Conservation (phyloP, 495 filamentous ascomycete species). For the Hyaloscypha bicolor region DNA sequence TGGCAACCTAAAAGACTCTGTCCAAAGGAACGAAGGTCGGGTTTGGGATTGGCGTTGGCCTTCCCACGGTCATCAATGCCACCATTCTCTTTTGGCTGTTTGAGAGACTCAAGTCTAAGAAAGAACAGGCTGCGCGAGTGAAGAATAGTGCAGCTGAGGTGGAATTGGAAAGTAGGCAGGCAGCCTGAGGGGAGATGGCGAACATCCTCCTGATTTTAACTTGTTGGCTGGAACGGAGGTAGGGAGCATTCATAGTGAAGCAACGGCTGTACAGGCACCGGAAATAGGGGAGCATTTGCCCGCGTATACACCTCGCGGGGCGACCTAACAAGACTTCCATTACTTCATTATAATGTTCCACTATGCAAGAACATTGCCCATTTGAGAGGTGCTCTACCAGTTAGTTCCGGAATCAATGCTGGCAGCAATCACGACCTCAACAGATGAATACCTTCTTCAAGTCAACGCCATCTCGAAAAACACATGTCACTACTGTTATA, state of each 20-base stretch:
- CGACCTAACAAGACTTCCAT: not conserved
- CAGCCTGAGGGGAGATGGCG: not conserved
- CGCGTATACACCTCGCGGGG: not conserved
- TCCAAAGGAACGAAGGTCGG: no score
- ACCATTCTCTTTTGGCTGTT: not conserved
- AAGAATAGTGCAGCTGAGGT: not conserved
- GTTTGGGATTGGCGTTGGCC: not conserved
- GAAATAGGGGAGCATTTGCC: not conserved
- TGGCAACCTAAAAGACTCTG: no score
- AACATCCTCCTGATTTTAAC: not conserved
- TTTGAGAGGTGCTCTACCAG: no score
- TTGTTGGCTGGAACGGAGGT: not conserved
- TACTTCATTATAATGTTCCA: no score
- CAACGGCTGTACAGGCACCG: not conserved
- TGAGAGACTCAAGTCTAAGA: not conserved
- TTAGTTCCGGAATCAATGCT: no score
- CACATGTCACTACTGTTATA: no score
- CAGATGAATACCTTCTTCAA: no score
- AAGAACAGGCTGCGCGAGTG: not conserved
- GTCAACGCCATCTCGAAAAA: no score
- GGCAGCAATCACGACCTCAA: no score
- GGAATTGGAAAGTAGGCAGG: not conserved
- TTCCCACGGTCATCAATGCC: not conserved
- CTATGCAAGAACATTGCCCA: no score
- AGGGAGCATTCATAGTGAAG: not conserved